Evolutionary conservation across 1,284 basidiomycete species (phyloP).

Genomic region (Calocybe gambosa): DNA sequence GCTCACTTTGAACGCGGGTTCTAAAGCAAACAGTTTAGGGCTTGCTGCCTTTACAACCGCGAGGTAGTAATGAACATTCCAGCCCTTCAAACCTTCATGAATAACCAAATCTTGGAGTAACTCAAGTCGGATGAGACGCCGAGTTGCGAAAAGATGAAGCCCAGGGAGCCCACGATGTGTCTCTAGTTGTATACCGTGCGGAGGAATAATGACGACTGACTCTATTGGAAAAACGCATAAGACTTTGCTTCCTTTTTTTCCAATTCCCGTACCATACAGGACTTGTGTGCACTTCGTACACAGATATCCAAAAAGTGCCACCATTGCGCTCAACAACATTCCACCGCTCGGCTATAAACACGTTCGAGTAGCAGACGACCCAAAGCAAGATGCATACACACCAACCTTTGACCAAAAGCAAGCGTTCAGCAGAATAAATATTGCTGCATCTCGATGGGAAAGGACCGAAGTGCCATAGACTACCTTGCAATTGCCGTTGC

Average conservation of each 20-base stretch:
- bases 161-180: slow-evolving; percentile 51
- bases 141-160: slow-evolving; percentile 37
- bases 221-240: slow-evolving; percentile 35
- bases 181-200: slow-evolving; percentile 67
- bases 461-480: slow-evolving; percentile 24
- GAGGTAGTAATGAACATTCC: slow-evolving; percentile 67
- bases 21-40: slow-evolving; percentile 27
- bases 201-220: slow-evolving; percentile 58
- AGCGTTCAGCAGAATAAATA: slow-evolving; percentile 25
- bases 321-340: slow-evolving; percentile 10
- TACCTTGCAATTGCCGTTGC: slow-evolving; percentile 32
- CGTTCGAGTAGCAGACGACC: not conserved
- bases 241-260: slow-evolving; percentile 1
- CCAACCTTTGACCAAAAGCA: slow-evolving; percentile 35
- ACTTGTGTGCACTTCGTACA: slow-evolving; percentile 41
- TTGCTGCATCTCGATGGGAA: slow-evolving; percentile 31
- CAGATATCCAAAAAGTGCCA: slow-evolving; percentile 15
- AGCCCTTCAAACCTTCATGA: slow-evolving; percentile 65
- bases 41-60: slow-evolving; percentile 37
- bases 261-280: slow-evolving; percentile 39
- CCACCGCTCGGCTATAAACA: not conserved
- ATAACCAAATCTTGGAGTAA: slow-evolving; percentile 58
- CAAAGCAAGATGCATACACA: slow-evolving; percentile 1
- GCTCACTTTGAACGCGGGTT: slow-evolving; percentile 50
- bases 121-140: slow-evolving; percentile 54